Evolutionary conservation across 495 filamentous ascomycete genomes (phyloP).

Genomic region (Podospora pseudocomata): DNA sequence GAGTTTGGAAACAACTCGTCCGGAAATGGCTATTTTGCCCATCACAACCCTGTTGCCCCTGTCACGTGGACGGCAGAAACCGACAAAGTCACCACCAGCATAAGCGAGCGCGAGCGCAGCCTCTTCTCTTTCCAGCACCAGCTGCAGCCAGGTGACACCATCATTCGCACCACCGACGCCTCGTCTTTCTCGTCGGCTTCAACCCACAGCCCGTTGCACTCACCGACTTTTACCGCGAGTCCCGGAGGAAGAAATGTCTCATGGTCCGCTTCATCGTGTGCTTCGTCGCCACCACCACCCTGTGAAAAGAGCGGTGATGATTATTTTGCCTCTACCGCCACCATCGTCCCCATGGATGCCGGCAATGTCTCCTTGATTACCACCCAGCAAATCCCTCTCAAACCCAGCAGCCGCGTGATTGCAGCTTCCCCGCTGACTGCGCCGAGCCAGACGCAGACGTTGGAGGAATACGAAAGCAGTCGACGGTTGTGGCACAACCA

Average conservation of each 20-base stretch:
- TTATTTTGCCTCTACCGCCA: not conserved
- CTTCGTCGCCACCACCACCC: not conserved
- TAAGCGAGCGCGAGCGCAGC: slow-evolving; percentile 5
- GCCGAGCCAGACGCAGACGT: not conserved
- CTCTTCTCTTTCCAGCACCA: slow-evolving; percentile 3
- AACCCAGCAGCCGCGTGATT: not conserved
- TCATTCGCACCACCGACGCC: not conserved
- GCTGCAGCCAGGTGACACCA: not conserved
- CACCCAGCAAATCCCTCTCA: not conserved
- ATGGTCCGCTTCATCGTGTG: not conserved
- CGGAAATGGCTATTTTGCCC: not conserved
- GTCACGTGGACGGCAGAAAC: not conserved
- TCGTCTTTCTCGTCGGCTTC: not conserved
- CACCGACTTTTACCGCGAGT: not conserved
- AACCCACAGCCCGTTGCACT: not conserved
- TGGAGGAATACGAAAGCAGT: slow-evolving; percentile 4
- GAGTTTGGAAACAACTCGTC: not conserved
- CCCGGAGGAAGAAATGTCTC: not conserved
- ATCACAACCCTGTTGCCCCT: not conserved
- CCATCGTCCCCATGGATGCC: not conserved
- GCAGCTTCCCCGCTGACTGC: not conserved
- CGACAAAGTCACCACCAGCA: not conserved
- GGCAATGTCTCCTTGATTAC: not conserved
- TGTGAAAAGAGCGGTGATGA: not conserved
- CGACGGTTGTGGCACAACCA: slow-evolving; percentile 23